A percentile compares a stretch with the other conserved stretches of the same genome.
phyloP scores from a whole-genome alignment of 2,329 filamentous ascomycete species.

The Fusarium globosum region DNA sequence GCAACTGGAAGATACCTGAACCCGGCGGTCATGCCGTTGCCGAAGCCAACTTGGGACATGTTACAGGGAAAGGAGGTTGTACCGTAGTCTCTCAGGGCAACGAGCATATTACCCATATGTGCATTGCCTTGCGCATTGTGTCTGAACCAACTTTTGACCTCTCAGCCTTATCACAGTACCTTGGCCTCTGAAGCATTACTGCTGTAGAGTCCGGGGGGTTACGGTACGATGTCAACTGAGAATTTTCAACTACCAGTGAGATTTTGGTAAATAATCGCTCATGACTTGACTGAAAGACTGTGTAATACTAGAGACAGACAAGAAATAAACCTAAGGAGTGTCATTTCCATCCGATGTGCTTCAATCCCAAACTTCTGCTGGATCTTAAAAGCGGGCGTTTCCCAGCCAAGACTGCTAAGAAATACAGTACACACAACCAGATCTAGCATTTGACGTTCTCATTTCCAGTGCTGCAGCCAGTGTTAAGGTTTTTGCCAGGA shows the following conservation, averaged over 20 bases:
- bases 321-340: not conserved
- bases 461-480: not conserved
- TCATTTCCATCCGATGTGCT: rapidly evolving
- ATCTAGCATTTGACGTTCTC: not conserved
- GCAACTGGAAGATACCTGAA: not conserved
- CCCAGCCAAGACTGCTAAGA: rapidly evolving
- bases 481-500: not conserved
- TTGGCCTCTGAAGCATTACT: no score
- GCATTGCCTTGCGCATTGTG: no score
- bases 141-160: no score
- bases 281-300: not conserved
- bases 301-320: not conserved
- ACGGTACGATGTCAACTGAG: not conserved
- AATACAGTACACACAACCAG: not conserved
- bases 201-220: not conserved
- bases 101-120: no score
- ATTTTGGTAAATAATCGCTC: no score
- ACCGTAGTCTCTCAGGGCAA: not conserved
- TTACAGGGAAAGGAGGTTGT: not conserved
- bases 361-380: not conserved
- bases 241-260: not conserved
- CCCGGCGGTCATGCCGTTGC: not conserved
- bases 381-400: rapidly evolving
- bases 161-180: no score
- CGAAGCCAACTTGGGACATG: not conserved